Percentiles rank a stretch among this genome's conserved stretches.
Evolutionary conservation across 257 asterid genomes (phyloP).

Genomic region (Solanum dulcamara): DNA sequence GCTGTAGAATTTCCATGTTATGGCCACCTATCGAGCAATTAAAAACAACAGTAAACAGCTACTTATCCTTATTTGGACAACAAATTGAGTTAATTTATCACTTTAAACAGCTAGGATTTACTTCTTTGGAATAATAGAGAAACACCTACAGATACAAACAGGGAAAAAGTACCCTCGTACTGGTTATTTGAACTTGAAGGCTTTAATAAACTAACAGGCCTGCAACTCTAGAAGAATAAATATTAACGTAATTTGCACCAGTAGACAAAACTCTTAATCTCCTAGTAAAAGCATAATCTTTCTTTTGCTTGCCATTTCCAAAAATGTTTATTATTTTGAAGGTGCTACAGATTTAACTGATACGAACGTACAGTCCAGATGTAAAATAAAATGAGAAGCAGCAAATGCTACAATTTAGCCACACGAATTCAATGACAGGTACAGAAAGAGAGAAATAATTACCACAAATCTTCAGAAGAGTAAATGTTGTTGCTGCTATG

Average conservation of each 20-base stretch:
- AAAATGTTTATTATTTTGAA: neutral
- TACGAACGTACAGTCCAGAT: neutral
- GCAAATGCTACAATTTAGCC: neutral
- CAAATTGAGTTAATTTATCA: neutral
- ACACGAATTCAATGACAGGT: neutral
- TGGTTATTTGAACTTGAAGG: neutral
- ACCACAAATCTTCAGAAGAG: conserved; percentile 85
- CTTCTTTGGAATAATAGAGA: neutral
- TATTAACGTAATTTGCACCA: neutral
- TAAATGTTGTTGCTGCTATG: conserved; percentile 85
- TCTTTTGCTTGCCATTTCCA: neutral
- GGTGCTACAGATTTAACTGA: neutral
- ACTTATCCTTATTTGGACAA: neutral
- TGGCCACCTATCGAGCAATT: neutral
- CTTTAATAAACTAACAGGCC: neutral
- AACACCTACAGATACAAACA: neutral
- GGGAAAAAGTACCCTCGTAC: neutral
- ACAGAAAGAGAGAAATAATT: conserved; percentile 7
- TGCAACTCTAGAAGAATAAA: neutral
- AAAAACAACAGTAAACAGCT: neutral
- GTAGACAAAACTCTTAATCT: neutral
- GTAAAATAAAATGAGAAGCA: neutral
- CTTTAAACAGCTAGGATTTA: neutral
- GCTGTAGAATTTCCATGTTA: neutral
- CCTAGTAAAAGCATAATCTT: neutral